Conservation (phyloP, 1,139 yeast species). For the Geotrichum candidum region DNA sequence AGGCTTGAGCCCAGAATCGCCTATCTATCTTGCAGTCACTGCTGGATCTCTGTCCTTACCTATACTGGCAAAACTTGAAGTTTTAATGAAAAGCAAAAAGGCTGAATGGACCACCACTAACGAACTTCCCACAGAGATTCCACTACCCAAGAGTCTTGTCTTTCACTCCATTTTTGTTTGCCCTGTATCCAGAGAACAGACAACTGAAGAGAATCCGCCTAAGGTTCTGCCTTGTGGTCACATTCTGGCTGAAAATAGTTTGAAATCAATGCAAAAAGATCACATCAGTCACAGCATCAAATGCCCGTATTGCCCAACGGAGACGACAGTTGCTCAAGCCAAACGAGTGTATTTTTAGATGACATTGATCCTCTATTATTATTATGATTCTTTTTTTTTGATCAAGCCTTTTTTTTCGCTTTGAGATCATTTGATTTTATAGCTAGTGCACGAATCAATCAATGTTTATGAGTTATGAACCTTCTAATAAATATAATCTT, state of each 20-base stretch:
- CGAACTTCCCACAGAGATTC: slow-evolving; percentile 57
- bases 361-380: neutral
- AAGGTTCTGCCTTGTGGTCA: slow-evolving; percentile 61
- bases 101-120: slow-evolving; percentile 53
- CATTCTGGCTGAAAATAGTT: slow-evolving; percentile 49
- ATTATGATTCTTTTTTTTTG: neutral
- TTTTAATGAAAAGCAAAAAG: slow-evolving; percentile 42
- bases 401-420: neutral
- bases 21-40: slow-evolving; percentile 57
- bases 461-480: neutral
- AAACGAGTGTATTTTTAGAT: slow-evolving; percentile 28
- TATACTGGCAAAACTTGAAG: slow-evolving; percentile 58
- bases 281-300: slow-evolving; percentile 42
- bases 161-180: slow-evolving; percentile 88
- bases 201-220: slow-evolving; percentile 55
- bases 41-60: slow-evolving; percentile 74
- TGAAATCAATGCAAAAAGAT: slow-evolving; percentile 38
- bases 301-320: slow-evolving; percentile 63
- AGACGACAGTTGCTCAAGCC: slow-evolving; percentile 30
- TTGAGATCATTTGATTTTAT: neutral
- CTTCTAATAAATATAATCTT: neutral
- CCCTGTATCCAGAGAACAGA: slow-evolving; percentile 84
- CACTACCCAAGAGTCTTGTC: slow-evolving; percentile 45
- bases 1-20: slow-evolving; percentile 64
- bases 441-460: neutral